Conservation (phyloP, 768 basidiomycete genomes). For the Russula griseocarnosa region DNA sequence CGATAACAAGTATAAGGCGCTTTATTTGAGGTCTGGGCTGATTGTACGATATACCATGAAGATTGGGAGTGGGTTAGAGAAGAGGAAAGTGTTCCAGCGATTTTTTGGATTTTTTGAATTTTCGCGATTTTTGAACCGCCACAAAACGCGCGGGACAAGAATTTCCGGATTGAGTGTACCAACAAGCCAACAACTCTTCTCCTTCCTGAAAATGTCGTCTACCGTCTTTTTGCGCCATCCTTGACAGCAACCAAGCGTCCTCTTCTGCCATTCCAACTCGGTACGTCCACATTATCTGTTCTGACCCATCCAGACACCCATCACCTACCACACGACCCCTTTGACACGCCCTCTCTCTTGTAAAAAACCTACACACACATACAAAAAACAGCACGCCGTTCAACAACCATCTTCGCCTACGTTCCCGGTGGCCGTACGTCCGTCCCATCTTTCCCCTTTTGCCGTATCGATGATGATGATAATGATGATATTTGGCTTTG, state of each 20-base stretch:
- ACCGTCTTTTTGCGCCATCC: conserved; percentile 9
- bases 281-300: background rate
- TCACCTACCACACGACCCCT: background rate
- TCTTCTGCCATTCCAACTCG: conserved; percentile 10
- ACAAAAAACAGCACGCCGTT: conserved; percentile 16
- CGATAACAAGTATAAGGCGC: too few relatives aligned
- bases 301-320: too few relatives aligned
- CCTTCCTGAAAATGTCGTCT: conserved; percentile 8
- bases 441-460: too few relatives aligned
- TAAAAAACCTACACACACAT: conserved; percentile 27
- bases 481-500: background rate
- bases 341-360: background rate
- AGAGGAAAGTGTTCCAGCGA: too few relatives aligned
- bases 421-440: conserved; percentile 71
- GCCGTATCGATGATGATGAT: background rate
- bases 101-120: too few relatives aligned
- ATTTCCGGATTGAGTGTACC: too few relatives aligned
- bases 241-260: conserved; percentile 11
- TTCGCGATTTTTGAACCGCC: too few relatives aligned
- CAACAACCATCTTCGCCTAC: conserved; percentile 37
- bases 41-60: too few relatives aligned
- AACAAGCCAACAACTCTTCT: background rate
- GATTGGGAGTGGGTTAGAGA: too few relatives aligned
- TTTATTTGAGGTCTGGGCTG: too few relatives aligned
- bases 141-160: too few relatives aligned